Base-by-base conservation (phyloP, 495 filamentous ascomycete species). In the Podospora australis region DNA sequence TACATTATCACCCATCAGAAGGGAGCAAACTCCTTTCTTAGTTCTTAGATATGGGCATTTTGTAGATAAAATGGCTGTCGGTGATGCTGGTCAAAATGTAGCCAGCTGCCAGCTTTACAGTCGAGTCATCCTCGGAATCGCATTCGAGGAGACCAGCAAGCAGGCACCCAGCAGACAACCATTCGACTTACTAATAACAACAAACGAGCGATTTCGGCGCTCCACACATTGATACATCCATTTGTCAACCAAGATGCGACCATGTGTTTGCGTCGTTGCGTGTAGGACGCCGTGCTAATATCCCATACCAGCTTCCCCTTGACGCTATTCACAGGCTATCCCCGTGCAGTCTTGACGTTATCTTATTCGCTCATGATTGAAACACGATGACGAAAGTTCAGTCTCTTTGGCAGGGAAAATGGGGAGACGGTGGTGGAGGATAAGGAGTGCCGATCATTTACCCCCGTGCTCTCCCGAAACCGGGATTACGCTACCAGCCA, bases 291-390 rank as follows among this genome's bases (percentile, higher is more conserved):
- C n/a, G n/a, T n/a, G n/a, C n/a, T n/a, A n/a, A n/a, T n/a, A n/a
- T n/a, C n/a, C n/a, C n/a, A n/a, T n/a, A n/a, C n/a, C n/a, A n/a
- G n/a, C n/a, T n/a, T n/a, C n/a, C n/a, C 21, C 44, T 53, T 44
- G 44, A 28, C 49, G 32, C 20, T 44, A 43, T 49, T 44, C 50
- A 23, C 43, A 48, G 48, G 44, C 53, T 44, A 52, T 51, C 42
- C 70, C 61, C 71, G 70, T 72, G 71, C 67, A 43, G 54, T 47
- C 34, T 61, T 57, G 43, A 59, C 56, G 62, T 43, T 50, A 52
- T 68, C 60, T 58, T 50, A 74, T 74, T 74, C 69, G 71, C 62
- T 66, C 56, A 49, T 39, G 44, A 25, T 30, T 48, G 28, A 30
- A 38, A 6, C 22, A 48, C 4, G 16, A 41, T 21, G 25, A 39